A percentile compares a stretch with the other conserved stretches of the same genome.
phyloP scores from a whole-genome alignment of 2,329 filamentous ascomycete species.

The Chaetoscypha palmicola region DNA sequence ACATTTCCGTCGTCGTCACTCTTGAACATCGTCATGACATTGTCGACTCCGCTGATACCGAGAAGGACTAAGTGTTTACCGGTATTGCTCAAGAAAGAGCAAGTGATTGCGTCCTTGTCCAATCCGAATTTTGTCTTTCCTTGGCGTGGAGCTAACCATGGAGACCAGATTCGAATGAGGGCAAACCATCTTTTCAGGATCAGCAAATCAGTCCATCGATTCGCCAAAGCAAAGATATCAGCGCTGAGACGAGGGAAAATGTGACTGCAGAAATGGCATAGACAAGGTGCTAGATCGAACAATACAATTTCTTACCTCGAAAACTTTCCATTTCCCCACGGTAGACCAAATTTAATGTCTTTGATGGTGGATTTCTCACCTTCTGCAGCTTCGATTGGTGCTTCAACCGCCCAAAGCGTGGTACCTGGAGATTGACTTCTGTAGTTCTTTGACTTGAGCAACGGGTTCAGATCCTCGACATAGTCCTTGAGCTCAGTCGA shows the following conservation, averaged over 20 bases:
- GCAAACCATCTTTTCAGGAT: conserved; percentile 61
- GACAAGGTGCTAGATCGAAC: background rate
- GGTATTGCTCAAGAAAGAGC: conserved; percentile 65
- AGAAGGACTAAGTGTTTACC: conserved; percentile 73
- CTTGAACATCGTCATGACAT: conserved; percentile 63
- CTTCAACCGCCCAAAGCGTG: conserved; percentile 61
- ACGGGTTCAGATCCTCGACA: conserved; percentile 50
- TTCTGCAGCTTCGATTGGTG: conserved; percentile 47
- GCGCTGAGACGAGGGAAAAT: no score
- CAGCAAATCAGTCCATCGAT: conserved; percentile 8
- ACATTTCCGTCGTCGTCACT: conserved; percentile 60
- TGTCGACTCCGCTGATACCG: conserved; percentile 65
- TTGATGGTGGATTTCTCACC: conserved; percentile 51
- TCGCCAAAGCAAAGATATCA: no score
- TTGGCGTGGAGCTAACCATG: conserved; percentile 87
- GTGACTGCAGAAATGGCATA: no score
- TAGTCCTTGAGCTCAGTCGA: conserved; percentile 36
- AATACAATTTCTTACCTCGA: conserved; percentile 21
- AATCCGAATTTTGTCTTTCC: conserved; percentile 60
- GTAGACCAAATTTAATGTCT: conserved; percentile 28
- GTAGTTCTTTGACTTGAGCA: conserved; percentile 46
- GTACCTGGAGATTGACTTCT: conserved; percentile 62
- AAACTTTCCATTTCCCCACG: conserved; percentile 30
- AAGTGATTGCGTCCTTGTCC: conserved; percentile 71
- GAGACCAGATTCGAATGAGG: conserved; percentile 68